These are phyloP conservation scores for Hamiltosporidium tvaerminnensis DNA, from an alignment of 371 early-diverging fungal genomes.

Conservation along the genomic window DNA sequence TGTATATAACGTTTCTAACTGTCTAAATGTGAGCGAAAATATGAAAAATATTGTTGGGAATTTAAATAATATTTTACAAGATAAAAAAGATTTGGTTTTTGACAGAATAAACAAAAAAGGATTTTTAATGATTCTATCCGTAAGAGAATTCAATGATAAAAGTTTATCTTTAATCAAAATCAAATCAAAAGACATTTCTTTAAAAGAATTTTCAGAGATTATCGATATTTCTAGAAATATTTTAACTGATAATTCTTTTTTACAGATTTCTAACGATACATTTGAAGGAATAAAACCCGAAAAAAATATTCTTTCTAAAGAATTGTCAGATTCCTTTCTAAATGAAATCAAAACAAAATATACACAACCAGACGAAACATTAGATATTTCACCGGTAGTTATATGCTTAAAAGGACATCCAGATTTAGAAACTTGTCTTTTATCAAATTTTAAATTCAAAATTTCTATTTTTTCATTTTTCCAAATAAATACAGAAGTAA, in stretches of 20 bases:
- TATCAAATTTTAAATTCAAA: conserved; percentile 2
- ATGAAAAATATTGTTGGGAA: background rate
- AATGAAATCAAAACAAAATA: background rate
- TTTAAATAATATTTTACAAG: background rate
- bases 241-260: too few species aligned
- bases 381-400: background rate
- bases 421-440: background rate
- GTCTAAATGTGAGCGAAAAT: background rate
- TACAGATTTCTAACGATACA: background rate
- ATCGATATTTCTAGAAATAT: too few species aligned
- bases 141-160: conserved; percentile 6
- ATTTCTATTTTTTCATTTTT: conserved; percentile 8
- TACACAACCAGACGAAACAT: background rate
- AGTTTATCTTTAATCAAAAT: background rate
- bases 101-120: conserved; percentile 3
- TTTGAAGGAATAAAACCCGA: background rate
- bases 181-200: background rate
- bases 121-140: background rate
- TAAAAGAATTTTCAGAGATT: too few species aligned
- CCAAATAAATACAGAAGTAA: conserved; percentile 3
- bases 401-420: background rate
- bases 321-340: background rate
- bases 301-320: background rate
- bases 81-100: conserved; percentile 2
- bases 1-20: background rate